Conservation (phyloP, 768 basidiomycete species). For the Boletus vinaceobasis region DNA sequence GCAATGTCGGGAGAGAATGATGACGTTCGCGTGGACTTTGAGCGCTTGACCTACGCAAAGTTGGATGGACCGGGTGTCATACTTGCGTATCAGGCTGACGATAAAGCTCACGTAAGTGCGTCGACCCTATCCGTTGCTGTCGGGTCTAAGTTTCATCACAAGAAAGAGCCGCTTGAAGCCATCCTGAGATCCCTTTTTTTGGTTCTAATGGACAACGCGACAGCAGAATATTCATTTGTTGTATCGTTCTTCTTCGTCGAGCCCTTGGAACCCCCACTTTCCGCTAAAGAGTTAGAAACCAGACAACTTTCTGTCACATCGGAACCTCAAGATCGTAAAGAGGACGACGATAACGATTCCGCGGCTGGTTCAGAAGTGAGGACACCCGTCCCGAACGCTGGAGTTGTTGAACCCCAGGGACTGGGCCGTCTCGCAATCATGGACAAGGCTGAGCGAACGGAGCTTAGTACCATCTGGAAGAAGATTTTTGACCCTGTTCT, state of each 20-base stretch:
- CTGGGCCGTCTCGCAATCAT: constrained; percentile 32
- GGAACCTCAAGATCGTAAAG: constrained; percentile 42
- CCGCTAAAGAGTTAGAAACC: constrained; percentile 34
- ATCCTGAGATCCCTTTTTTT: constrained; percentile 81
- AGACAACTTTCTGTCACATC: constrained; percentile 33
- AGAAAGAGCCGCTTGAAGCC: constrained; percentile 84
- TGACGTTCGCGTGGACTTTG: constrained; percentile 40
- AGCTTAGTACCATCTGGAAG: constrained; percentile 76
- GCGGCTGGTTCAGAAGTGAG: constrained; percentile 51
- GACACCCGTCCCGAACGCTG: constrained; percentile 26
- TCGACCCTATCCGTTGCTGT: not conserved
- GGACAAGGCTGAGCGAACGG: constrained; percentile 58
- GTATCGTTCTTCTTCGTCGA: constrained; percentile 70
- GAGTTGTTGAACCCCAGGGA: constrained; percentile 22
- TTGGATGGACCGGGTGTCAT: constrained; percentile 80
- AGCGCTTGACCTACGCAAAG: constrained; percentile 62
- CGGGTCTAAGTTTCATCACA: constrained; percentile 14
- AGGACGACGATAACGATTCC: constrained; percentile 40
- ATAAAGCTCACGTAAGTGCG: constrained; percentile 75
- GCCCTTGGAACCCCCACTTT: constrained; percentile 22
- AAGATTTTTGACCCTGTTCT: constrained; percentile 89
- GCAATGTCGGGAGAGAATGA: constrained; percentile 41
- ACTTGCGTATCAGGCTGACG: constrained; percentile 85
- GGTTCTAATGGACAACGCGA: constrained; percentile 93
- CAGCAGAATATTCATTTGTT: constrained; percentile 87